Evolutionary conservation across 768 basidiomycete species (phyloP).

Genomic region (Psilocybe sp.): DNA sequence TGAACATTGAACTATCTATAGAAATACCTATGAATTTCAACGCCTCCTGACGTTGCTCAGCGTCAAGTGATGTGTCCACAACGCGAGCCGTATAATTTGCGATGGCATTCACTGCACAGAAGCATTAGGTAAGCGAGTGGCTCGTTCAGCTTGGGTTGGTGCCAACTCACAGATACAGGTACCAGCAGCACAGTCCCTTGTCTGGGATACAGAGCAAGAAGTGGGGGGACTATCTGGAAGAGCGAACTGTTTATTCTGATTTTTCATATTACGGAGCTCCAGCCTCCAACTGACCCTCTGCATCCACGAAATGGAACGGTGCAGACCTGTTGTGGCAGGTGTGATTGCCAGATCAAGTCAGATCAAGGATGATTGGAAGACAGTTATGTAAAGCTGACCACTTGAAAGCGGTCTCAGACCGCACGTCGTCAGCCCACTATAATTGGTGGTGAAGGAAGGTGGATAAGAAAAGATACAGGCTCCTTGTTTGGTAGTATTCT

Average conservation of each 20-base stretch:
- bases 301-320: slow-evolving; percentile 49
- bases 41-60: slow-evolving; percentile 45
- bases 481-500: slow-evolving; percentile 3
- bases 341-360: neutral
- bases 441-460: neutral
- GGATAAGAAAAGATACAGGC: neutral
- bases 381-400: slow-evolving; percentile 25
- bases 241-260: neutral
- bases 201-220: slow-evolving; percentile 47
- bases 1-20: too few species aligned
- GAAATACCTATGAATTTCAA: slow-evolving; percentile 46
- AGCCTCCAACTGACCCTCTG: slow-evolving; percentile 30
- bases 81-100: slow-evolving; percentile 56
- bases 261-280: neutral
- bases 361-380: neutral
- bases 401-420: slow-evolving; percentile 31
- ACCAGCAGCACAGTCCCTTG: slow-evolving; percentile 41
- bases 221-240: slow-evolving; percentile 36
- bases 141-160: neutral
- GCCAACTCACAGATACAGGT: slow-evolving; percentile 37
- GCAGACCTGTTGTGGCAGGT: slow-evolving; percentile 28
- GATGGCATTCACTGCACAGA: slow-evolving; percentile 44
- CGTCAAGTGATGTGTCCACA: slow-evolving; percentile 37
- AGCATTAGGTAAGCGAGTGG: neutral
- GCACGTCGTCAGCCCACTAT: slow-evolving; percentile 53